Evolutionary conservation across 345 rosid genomes (phyloP).

Genomic region (Heritiera littoralis): DNA sequence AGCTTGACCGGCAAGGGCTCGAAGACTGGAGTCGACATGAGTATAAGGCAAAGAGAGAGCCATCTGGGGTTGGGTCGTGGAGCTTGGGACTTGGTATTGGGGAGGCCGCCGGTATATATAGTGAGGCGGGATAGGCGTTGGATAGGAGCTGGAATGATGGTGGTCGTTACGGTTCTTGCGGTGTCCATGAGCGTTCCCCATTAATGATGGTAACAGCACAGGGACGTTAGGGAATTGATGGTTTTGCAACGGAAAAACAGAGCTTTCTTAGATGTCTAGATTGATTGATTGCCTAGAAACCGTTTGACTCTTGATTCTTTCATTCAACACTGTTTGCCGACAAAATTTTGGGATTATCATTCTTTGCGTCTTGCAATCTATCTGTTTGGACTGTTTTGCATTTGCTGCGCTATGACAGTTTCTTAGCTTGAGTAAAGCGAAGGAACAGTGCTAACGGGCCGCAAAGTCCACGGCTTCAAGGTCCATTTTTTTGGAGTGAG

Average conservation of each 20-base stretch:
- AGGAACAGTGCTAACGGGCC: background rate
- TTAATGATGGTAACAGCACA: background rate
- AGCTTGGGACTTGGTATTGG: background rate
- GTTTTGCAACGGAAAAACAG: background rate
- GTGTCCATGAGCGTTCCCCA: constrained; percentile 15
- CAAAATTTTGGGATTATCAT: background rate
- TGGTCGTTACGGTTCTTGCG: constrained; percentile 6
- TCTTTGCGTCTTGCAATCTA: no score
- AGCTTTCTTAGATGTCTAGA: background rate
- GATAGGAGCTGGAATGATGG: background rate
- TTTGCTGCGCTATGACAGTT: background rate
- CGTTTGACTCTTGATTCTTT: background rate
- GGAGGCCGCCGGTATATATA: background rate
- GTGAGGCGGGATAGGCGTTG: background rate
- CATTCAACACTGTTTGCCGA: background rate
- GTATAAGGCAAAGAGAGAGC: constrained; percentile 56
- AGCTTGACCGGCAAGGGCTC: constrained; percentile 81
- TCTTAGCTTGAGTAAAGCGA: background rate
- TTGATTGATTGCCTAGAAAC: no score
- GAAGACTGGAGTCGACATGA: constrained; percentile 64
- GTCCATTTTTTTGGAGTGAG: background rate
- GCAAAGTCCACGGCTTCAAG: background rate
- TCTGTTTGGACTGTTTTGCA: no score
- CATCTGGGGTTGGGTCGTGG: constrained; percentile 24
- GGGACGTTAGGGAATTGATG: background rate